Base-by-base conservation (phyloP, 768 basidiomycete genomes). In the Amyloporia xantha region DNA sequence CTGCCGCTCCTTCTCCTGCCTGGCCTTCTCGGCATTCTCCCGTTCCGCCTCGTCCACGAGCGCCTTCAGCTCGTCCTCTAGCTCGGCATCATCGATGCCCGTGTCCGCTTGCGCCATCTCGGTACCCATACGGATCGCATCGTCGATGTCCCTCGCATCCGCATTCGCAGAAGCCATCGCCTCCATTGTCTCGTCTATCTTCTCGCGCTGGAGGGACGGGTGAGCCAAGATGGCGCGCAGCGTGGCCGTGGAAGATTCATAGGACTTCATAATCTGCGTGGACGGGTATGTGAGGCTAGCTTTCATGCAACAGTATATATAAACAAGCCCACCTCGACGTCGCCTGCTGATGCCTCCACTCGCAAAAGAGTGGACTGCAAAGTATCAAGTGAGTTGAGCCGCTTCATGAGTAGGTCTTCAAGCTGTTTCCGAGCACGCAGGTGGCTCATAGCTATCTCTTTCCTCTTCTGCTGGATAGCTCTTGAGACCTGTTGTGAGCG, bases 321-420 rank as follows among this genome's bases (percentile, higher is more conserved):
- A 48, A 33, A 19, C 38, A 39, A 49, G 17, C 23, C 60, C 69
- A 93, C 93, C 73, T 91, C 84, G 10, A 93, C 74, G 64, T 97
- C 88, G 2, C 84, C 85, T 24, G 88, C 88, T n/a, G 93, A 89
- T 2, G 82, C 78, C 66, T 98, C 91, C 4, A 97, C 90, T 39
- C 79, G 77, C 39, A 90, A 69, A 30, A 96, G 64, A 0, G 92
- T 91, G 11, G 78, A 71, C 54, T 87, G 82, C 6, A 97, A 70
- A 30, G 81, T 87, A 49, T 81, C 77, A 4, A 91, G 69, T 1
- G 91, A 83, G 9, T 72, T 77, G 2, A 93, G 64, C 11, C 92
- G 82, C 60, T 91, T 91, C 23, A 68, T 67, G 13, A 94, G 68
- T 0, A 93, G 65, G 11, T 85, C 87, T 55, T 94, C 86, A 5